Percentiles rank a stretch among this genome's conserved stretches.
Evolutionary conservation across 1,284 basidiomycete species (phyloP).

Genomic region (Cutaneotrichosporon sp.): DNA sequence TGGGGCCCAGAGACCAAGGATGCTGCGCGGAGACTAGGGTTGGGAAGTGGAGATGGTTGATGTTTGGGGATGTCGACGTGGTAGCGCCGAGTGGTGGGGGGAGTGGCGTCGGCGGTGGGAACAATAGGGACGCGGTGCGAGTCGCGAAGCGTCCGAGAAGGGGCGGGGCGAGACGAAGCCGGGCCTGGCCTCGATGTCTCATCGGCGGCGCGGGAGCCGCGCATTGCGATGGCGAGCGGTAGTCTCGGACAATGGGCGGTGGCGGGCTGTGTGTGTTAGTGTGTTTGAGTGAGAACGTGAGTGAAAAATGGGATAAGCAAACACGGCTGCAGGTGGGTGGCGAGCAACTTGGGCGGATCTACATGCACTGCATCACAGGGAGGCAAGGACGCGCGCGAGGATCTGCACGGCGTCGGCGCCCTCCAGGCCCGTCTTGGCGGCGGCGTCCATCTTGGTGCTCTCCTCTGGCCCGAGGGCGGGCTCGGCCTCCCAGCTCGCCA

Average conservation of each 20-base stretch:
- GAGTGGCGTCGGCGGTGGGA: neutral
- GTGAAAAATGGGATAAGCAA: too few relatives aligned
- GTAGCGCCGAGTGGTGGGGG: neutral
- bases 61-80: neutral
- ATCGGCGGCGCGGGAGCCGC: neutral
- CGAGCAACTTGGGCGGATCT: neutral
- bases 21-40: neutral
- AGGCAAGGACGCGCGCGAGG: slow-evolving; percentile 1
- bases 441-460: neutral
- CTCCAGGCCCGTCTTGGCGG: neutral
- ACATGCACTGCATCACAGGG: slow-evolving; percentile 1
- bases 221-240: neutral
- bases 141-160: neutral
- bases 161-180: neutral
- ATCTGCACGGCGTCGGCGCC: neutral
- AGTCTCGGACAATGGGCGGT: too few relatives aligned
- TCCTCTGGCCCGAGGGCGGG: neutral
- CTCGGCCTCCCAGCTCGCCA: slow-evolving; percentile 11
- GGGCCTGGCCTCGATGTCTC: neutral
- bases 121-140: neutral
- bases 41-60: neutral
- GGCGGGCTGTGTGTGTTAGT: too few relatives aligned
- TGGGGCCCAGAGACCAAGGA: too few relatives aligned
- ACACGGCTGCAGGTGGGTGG: too few relatives aligned
- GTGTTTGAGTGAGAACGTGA: too few relatives aligned